Evolutionary conservation across 768 basidiomycete genomes (phyloP).

Genomic region (Lentinula guzmanii): DNA sequence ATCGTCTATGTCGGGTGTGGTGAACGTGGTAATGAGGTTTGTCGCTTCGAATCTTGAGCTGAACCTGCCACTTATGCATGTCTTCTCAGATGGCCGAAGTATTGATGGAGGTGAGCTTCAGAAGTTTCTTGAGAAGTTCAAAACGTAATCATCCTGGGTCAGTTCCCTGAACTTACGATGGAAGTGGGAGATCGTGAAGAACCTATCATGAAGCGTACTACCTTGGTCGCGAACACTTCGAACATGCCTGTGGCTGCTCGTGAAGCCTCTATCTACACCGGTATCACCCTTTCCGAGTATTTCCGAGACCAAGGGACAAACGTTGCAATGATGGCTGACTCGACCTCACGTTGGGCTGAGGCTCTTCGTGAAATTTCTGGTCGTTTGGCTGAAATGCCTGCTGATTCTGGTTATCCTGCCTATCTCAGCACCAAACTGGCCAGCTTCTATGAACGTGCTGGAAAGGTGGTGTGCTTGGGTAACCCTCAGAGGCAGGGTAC

Average conservation of each 20-base stretch:
- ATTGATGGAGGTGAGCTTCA: conserved; percentile 76
- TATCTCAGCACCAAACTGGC: conserved; percentile 95
- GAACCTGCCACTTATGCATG: conserved; percentile 5
- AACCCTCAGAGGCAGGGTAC: conserved; percentile 85
- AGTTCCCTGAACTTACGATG: conserved; percentile 92
- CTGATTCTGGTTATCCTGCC: conserved; percentile 98
- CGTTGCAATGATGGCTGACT: conserved; percentile 99
- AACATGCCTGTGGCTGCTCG: conserved; percentile 99
- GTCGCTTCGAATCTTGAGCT: conserved; percentile 10
- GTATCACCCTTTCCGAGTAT: conserved; percentile 98
- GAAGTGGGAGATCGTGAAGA: conserved; percentile 90
- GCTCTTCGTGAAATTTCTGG: conserved; percentile 99
- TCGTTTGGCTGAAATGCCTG: conserved; percentile 99
- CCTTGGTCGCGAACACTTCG: conserved; percentile 97
- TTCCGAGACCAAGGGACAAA: conserved; percentile 99
- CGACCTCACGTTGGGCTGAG: conserved; percentile 98
- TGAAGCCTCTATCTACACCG: conserved; percentile 99
- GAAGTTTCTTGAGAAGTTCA: not conserved
- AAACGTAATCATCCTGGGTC: not conserved
- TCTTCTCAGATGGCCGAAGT: conserved; percentile 84
- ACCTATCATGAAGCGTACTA: conserved; percentile 99
- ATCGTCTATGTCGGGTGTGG: conserved; percentile 99
- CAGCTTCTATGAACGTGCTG: conserved; percentile 97
- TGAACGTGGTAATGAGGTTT: conserved; percentile 93
- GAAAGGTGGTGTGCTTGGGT: conserved; percentile 90